Base-by-base conservation (phyloP, 257 asterid genomes). In the Nicotiana knightiana region DNA sequence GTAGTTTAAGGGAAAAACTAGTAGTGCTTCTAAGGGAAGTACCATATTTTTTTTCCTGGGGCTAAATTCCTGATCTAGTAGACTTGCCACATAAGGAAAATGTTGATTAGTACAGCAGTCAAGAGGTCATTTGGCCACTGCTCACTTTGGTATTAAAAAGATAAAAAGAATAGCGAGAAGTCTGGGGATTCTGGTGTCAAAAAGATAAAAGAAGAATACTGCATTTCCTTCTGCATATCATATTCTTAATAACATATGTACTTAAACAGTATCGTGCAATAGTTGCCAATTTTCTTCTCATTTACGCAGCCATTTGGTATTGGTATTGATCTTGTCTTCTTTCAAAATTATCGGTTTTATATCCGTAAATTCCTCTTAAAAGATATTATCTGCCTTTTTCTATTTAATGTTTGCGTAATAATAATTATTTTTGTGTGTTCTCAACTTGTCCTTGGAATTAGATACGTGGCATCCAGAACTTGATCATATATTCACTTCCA, bases 391-490 rank as follows among this genome's bases (percentile, higher is more conserved):
- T 6, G 53, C 73, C 32, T 30, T 61, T 48, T 43, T 43, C 59
- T 46, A 33, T 58, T 21, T 9, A 51, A 5, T 30, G 35, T 51
- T 33, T 67, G 67, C 67, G 62, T 48, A 61, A 57, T 8, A 26
- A 1, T 61, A 9, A 13, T 61, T 6, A 28, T 39, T 0, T 6
- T 39, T 78, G 63, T 67, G 5, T 53, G 33, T 73, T 62, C 61
- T 58, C 51, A 18, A 26, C 39, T 39, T 33, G 37, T 76, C 54
- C 61, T 64, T 43, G 26, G 57, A 85, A 82, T 26, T 84, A 96
- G 99, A 96, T 96, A 76, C 97, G 98, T 48, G 99, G 97, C 63
- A 92, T 93, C 57, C 86, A 91, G 89, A 93, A 91, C 82, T 86
- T 94, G 82, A 91, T 96, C 39, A 76, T 96, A 55, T 96, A 93